A percentile compares a stretch with the other conserved stretches of the same genome.
Conservation (phyloP, 768 basidiomycete species). For the Tulasnella sp. region DNA sequence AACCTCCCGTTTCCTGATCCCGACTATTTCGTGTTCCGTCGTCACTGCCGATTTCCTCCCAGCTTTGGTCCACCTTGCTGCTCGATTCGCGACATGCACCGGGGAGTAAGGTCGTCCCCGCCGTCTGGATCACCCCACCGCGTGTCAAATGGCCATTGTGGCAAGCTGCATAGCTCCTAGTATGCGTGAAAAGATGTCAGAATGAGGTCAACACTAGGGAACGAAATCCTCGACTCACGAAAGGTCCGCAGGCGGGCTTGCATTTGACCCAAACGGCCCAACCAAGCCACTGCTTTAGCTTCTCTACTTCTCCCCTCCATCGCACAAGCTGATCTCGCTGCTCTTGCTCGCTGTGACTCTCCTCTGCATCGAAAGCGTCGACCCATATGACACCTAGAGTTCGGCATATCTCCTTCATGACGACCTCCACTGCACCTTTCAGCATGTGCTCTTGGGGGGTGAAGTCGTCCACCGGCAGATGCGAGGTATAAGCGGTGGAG, state of each 20-base stretch:
- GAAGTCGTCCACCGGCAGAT: neutral
- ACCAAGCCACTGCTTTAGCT: slow-evolving; percentile 9
- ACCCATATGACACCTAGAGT: slow-evolving; percentile 3
- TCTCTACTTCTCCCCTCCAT: neutral
- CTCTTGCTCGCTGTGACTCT: neutral
- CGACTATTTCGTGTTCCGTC: too few relatives aligned
- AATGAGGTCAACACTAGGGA: neutral
- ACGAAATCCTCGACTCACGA: neutral
- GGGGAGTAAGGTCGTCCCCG: neutral
- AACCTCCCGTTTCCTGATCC: too few relatives aligned
- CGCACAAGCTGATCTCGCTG: neutral
- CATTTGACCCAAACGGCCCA: slow-evolving; percentile 12
- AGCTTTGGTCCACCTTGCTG: too few relatives aligned
- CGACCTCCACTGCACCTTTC: neutral
- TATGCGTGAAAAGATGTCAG: neutral
- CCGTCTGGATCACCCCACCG: neutral
- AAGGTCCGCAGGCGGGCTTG: neutral
- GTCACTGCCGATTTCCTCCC: too few relatives aligned
- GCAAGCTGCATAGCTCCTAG: slow-evolving; percentile 1
- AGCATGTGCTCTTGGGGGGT: neutral
- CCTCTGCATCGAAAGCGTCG: slow-evolving; percentile 3
- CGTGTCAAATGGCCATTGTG: slow-evolving; percentile 10
- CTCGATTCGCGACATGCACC: neutral
- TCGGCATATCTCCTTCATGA: slow-evolving; percentile 2
- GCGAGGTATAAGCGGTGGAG: neutral